These are phyloP conservation scores for Calendula officinalis DNA, from an alignment of 129 eudicot species.

Conservation along the genomic window DNA sequence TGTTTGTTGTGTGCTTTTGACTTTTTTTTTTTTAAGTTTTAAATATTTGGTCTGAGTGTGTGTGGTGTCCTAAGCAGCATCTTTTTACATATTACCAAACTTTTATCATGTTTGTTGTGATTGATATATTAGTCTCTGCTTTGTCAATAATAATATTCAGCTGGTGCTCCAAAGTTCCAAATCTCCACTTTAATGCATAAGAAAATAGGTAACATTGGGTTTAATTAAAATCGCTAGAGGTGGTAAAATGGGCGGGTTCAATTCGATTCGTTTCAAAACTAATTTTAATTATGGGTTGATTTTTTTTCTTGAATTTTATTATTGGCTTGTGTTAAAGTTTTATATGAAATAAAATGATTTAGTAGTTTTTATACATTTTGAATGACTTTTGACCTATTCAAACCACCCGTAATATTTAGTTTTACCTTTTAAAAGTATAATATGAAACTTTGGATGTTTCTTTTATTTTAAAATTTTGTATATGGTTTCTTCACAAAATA, in stretches of 20 bases:
- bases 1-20: not conserved
- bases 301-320: not conserved
- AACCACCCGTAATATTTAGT: too few species aligned
- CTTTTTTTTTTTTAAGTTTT: not conserved
- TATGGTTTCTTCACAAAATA: too few species aligned
- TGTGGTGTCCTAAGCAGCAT: conserved; percentile 10
- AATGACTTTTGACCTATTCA: not conserved
- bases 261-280: not conserved
- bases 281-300: not conserved
- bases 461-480: too few species aligned
- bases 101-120: not conserved
- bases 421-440: too few species aligned
- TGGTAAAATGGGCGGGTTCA: not conserved
- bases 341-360: not conserved
- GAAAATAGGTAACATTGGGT: not conserved
- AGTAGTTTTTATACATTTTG: not conserved
- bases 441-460: too few species aligned
- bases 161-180: not conserved
- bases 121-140: not conserved
- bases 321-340: not conserved
- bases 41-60: conserved; percentile 17
- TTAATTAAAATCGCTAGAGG: not conserved
- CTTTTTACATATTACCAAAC: not conserved
- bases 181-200: too few species aligned
- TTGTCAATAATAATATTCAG: not conserved